These are phyloP conservation scores for Hevea brasiliensis DNA, from an alignment of 345 rosid genomes.

Conservation along the genomic window DNA sequence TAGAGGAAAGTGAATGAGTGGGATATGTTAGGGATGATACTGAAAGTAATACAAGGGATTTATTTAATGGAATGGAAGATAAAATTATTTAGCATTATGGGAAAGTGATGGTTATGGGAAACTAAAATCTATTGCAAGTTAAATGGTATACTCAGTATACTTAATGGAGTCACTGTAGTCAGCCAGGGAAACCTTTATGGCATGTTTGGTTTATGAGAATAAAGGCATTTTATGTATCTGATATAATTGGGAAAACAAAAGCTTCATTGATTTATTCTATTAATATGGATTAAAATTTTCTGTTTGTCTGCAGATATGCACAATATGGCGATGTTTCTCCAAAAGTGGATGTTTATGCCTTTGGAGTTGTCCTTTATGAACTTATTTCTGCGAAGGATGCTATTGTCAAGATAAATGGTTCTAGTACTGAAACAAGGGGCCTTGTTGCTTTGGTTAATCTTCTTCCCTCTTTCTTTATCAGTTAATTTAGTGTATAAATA, in stretches of 20 bases:
- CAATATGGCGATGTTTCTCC: slow-evolving; percentile 88
- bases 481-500: neutral
- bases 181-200: neutral
- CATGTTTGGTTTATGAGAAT: neutral
- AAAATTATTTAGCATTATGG: neutral
- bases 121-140: neutral
- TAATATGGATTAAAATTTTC: slow-evolving; percentile 2
- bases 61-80: neutral
- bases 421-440: slow-evolving; percentile 61
- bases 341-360: slow-evolving; percentile 88
- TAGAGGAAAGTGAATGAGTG: neutral
- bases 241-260: neutral
- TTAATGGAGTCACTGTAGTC: neutral
- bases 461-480: slow-evolving; percentile 7
- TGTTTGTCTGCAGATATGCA: slow-evolving; percentile 60
- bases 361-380: slow-evolving; percentile 94
- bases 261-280: neutral
- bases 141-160: neutral
- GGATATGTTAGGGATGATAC: too few relatives aligned
- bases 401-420: slow-evolving; percentile 53
- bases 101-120: neutral
- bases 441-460: slow-evolving; percentile 80
- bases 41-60: too few relatives aligned
- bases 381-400: slow-evolving; percentile 91
- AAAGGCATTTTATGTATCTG: neutral